Base-by-base conservation (phyloP, 352 stramenopile species). In the Pythium sp. region DNA sequence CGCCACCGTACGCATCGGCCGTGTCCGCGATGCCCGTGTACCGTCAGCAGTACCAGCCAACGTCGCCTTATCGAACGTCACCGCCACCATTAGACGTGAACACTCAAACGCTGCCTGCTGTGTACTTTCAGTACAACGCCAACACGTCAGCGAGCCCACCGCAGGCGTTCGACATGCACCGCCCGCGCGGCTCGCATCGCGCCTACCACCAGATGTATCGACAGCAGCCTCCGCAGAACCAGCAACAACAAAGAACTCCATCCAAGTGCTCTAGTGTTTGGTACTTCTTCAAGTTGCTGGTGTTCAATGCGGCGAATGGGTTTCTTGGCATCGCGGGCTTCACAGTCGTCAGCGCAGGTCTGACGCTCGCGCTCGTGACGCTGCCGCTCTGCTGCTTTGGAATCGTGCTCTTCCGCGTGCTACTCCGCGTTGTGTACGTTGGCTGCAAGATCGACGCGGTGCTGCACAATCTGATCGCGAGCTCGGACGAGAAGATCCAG, bases 301-400 rank as follows among this genome's bases (percentile, higher is more conserved):
- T 64, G 8, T 78, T 74, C 69, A 70, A 76, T 41, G 58, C 64
- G 15, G 57, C 49, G 47, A 73, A 78, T 32, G 54, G 43, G 34
- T 51, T 59, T 15, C 54, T 78, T 22, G 54, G 64, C 28, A 2
- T 69, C 20, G 64, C n/a, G 28, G 64, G 64, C 55, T 69, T 69
- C n/a, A 1, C 18, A 7, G 11, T 64, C n/a, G 64, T 69, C 26
- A 64, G 62, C 62, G n/a, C 6, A 2, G 74, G 66, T 1, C 61
- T 74, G 7, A 18, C 67, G 41, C 55, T 86, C 34, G 47, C 73
- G 11, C 49, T 84, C 24, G 34, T 75, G 53, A 69, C 75, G 54
- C 73, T 92, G 26, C 81, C 82, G n/a, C 59, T 90, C 14, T 90
- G 81, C 32, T 78, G 80, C 58, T 78, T 79, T n/a, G 79, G 80